phyloP scores from a whole-genome alignment of 805 yeast genomes.

The Dipodascopsis uninucleata region DNA sequence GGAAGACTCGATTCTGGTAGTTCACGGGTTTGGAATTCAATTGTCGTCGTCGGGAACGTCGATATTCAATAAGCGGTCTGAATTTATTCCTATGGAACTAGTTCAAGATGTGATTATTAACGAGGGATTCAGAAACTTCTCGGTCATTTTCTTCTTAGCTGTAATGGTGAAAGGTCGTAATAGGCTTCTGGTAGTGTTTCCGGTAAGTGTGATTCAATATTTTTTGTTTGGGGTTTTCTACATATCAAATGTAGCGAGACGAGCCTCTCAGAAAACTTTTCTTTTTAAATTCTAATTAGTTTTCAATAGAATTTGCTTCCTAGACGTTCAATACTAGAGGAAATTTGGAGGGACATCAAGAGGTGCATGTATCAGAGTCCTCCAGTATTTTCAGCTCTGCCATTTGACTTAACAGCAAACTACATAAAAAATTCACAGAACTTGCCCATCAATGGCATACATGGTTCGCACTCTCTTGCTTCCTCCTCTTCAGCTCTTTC shows the following conservation, averaged over 20 bases:
- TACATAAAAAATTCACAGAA: too few species aligned
- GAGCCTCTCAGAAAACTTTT: too few species aligned
- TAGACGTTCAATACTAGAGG: constrained; percentile 13
- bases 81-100: constrained; percentile 44
- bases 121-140: constrained; percentile 51
- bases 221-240: background rate
- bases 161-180: constrained; percentile 39
- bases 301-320: constrained; percentile 16
- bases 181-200: constrained; percentile 25
- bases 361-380: constrained; percentile 14
- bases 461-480: too few species aligned
- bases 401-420: background rate
- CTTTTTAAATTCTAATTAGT: background rate
- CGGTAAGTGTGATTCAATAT: constrained; percentile 11
- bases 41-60: constrained; percentile 42
- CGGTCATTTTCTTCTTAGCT: constrained; percentile 49
- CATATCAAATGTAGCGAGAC: too few species aligned
- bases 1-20: constrained; percentile 32
- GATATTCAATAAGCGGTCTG: constrained; percentile 23
- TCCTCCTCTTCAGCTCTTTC: constrained; percentile 2
- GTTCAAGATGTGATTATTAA: constrained; percentile 49
- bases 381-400: background rate
- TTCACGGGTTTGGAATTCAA: constrained; percentile 34
- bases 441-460: too few species aligned
- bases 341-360: constrained; percentile 23